Conservation (phyloP, 2,329 filamentous ascomycete species). For the Tolypocladium guangdongense region DNA sequence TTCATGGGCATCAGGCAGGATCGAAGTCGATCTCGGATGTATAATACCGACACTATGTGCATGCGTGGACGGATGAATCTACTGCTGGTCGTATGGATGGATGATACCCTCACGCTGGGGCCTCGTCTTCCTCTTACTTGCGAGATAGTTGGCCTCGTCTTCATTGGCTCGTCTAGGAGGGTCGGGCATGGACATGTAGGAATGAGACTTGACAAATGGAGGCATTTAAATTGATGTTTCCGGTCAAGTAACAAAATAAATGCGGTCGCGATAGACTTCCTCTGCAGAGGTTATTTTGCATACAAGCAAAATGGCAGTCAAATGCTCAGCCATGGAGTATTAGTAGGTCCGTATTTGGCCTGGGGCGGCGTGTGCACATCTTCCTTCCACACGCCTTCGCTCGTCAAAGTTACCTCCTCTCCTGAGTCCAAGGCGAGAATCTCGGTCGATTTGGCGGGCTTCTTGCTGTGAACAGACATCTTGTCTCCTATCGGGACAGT, state of each 20-base stretch:
- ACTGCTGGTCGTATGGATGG: slow-evolving; percentile 1
- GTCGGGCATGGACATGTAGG: background rate
- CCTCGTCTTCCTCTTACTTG: background rate
- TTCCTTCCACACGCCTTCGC: slow-evolving; percentile 23
- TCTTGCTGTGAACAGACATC: slow-evolving; percentile 6
- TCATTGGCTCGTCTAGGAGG: background rate
- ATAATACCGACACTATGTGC: background rate
- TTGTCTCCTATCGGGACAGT: background rate
- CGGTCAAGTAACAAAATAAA: too few relatives aligned
- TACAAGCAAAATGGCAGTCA: background rate
- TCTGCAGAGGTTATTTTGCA: background rate
- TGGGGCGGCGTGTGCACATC: background rate
- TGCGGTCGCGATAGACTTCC: background rate
- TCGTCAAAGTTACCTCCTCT: slow-evolving; percentile 30
- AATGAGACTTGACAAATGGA: background rate
- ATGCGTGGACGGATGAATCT: background rate
- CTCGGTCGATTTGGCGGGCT: slow-evolving; percentile 19
- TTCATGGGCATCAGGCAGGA: background rate
- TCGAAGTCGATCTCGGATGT: background rate
- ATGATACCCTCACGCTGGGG: slow-evolving; percentile 5
- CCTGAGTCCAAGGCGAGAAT: slow-evolving; percentile 30
- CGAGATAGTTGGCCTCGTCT: background rate
- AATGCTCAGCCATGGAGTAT: background rate
- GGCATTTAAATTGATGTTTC: background rate
- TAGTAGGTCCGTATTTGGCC: background rate